Evolutionary conservation across 1,284 basidiomycete genomes (phyloP).

Genomic region (Vanrija humicola): DNA sequence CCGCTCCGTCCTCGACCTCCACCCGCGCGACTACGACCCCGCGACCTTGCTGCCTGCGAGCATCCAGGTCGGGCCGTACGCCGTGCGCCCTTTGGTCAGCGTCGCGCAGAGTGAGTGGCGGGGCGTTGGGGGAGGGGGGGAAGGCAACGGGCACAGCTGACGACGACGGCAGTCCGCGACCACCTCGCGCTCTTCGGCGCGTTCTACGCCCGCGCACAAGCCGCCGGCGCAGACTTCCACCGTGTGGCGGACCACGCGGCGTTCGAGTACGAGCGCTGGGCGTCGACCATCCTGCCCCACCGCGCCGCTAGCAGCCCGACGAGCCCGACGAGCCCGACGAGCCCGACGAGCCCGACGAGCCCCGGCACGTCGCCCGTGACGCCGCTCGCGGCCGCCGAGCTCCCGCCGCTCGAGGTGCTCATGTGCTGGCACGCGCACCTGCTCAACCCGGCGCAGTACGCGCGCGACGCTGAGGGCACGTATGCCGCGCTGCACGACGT

Average conservation of each 20-base stretch:
- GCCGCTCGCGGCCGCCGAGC: conserved; percentile 5
- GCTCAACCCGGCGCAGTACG: conserved; percentile 31
- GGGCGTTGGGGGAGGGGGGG: too few relatives aligned
- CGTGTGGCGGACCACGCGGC: conserved; percentile 14
- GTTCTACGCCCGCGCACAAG: conserved; percentile 7
- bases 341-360: too few relatives aligned
- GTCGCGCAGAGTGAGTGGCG: conserved; percentile 10
- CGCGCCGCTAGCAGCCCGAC: not conserved
- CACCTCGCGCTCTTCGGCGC: conserved; percentile 23
- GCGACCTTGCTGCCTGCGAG: conserved; percentile 16
- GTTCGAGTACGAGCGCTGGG: conserved; percentile 21
- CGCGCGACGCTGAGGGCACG: conserved; percentile 16
- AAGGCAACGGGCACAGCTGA: not conserved
- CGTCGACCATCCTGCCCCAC: conserved; percentile 7
- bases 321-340: not conserved
- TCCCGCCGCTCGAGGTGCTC: conserved; percentile 26
- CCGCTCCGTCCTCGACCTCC: conserved; percentile 24
- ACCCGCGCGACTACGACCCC: conserved; percentile 17
- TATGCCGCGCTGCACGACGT: conserved; percentile 17
- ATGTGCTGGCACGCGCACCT: conserved; percentile 42
- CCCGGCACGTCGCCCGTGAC: not conserved
- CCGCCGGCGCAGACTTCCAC: conserved; percentile 3
- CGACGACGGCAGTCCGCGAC: conserved; percentile 15
- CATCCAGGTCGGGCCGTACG: conserved; percentile 16
- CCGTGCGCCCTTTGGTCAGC: conserved; percentile 8